Percentiles rank a stretch among this genome's conserved stretches.
These are phyloP conservation scores for Trypanosoma theileri DNA, from an alignment of 208 protist genomes.

Conservation along the genomic window DNA sequence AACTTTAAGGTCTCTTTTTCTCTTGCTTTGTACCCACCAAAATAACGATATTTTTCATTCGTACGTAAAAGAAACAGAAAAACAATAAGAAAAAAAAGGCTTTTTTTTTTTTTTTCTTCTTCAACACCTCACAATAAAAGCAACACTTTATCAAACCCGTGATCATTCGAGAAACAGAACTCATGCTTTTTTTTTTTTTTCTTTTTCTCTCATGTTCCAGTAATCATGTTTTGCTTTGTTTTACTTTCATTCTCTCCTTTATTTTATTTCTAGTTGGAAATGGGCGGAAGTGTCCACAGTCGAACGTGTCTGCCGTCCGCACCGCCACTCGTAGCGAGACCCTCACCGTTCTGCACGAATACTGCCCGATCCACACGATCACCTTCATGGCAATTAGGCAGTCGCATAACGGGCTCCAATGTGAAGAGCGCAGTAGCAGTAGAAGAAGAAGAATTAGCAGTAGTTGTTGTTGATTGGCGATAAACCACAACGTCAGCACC, in stretches of 20 bases:
- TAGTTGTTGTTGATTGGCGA: constrained; percentile 27
- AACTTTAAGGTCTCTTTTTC: too few species aligned
- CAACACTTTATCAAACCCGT: too few species aligned
- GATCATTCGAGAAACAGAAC: too few species aligned
- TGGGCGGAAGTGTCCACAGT: constrained; percentile 51
- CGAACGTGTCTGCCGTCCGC: constrained; percentile 54
- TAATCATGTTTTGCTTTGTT: not conserved
- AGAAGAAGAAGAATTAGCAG: not conserved
- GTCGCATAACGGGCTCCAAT: constrained; percentile 38
- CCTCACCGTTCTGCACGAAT: constrained; percentile 57
- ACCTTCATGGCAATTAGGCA: constrained; percentile 59
- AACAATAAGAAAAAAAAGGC: not conserved
- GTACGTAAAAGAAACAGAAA: constrained; percentile 15
- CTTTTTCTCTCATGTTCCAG: not conserved
- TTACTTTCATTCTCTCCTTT: not conserved
- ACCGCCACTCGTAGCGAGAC: constrained; percentile 64
- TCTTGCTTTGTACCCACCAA: too few species aligned
- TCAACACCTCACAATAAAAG: too few species aligned
- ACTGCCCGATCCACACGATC: constrained; percentile 40
- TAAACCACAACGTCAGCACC: constrained; percentile 51
- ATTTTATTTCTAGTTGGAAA: constrained; percentile 1
- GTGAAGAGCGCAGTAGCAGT: constrained; percentile 28
- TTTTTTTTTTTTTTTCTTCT: not conserved
- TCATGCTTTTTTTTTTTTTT: not conserved
- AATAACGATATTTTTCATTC: not conserved